Percentiles rank a stretch among this genome's conserved stretches.
Conservation (phyloP, 1,284 basidiomycete genomes). For the Cutaneotrichosporon mucoides region DNA sequence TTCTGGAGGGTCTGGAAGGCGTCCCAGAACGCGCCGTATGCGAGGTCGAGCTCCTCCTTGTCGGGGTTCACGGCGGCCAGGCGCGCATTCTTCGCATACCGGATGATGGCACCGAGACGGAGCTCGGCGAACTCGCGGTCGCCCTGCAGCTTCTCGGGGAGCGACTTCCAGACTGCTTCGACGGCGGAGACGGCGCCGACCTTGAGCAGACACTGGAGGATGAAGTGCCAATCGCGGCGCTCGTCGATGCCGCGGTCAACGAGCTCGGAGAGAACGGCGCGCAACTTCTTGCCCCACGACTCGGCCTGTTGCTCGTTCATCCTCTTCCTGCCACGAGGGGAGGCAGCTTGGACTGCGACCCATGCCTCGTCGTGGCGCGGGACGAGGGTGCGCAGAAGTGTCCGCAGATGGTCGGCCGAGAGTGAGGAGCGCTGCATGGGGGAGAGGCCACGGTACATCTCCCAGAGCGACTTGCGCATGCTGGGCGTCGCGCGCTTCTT, state of each 20-base stretch:
- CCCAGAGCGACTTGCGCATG: neutral
- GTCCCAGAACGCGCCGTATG: constrained; percentile 16
- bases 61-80: neutral
- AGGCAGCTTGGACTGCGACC: neutral
- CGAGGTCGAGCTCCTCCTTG: constrained; percentile 1
- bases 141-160: constrained; percentile 7
- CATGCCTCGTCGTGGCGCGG: constrained; percentile 13
- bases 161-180: constrained; percentile 8
- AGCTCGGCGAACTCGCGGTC: constrained; percentile 2
- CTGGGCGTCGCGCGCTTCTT: neutral
- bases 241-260: constrained; percentile 3
- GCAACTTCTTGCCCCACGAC: constrained; percentile 10
- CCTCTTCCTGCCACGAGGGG: neutral
- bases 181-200: constrained; percentile 7
- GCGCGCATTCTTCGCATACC: constrained; percentile 8
- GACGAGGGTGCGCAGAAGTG: constrained; percentile 12
- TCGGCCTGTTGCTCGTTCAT: neutral
- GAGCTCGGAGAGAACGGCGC: constrained; percentile 12
- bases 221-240: constrained; percentile 16
- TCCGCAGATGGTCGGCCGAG: constrained; percentile 2
- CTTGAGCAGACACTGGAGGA: constrained; percentile 7
- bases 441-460: constrained; percentile 3
- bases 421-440: constrained; percentile 5
- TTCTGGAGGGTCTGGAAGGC: constrained; percentile 11
- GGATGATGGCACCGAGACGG: constrained; percentile 16